Evolutionary conservation across 345 rosid genomes (phyloP).

Genomic region (Pugionium dolabratum): DNA sequence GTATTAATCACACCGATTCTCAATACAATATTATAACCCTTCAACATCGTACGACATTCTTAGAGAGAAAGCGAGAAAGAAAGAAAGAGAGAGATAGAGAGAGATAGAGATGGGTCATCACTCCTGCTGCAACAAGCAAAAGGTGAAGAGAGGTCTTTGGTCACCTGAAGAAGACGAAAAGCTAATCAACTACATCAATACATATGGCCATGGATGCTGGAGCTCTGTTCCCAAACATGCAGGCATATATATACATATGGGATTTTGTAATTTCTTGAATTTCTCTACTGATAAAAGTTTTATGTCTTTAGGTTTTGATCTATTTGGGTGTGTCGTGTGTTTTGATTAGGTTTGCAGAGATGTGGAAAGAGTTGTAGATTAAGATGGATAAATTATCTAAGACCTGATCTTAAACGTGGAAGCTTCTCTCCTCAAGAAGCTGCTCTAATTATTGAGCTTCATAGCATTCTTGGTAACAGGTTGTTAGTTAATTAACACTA

Average conservation of each 20-base stretch:
- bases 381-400: conserved; percentile 43
- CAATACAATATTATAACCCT: conserved; percentile 18
- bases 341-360: conserved; percentile 73
- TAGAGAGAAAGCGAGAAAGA: conserved; percentile 14
- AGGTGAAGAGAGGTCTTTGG: conserved; percentile 98
- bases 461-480: conserved; percentile 95
- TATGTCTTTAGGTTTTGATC: neutral
- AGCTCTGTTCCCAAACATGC: conserved; percentile 97
- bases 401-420: conserved; percentile 96
- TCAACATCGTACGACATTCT: conserved; percentile 40
- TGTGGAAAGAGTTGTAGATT: conserved; percentile 97
- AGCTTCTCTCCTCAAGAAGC: conserved; percentile 96
- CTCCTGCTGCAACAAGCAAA: conserved; percentile 98
- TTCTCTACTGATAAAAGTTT: neutral
- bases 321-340: neutral
- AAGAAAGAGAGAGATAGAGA: conserved; percentile 19
- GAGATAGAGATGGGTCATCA: conserved; percentile 73
- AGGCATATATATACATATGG: conserved; percentile 43
- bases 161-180: conserved; percentile 99
- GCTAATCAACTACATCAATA: conserved; percentile 83
- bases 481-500: conserved; percentile 24
- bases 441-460: conserved; percentile 90
- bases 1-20: conserved; percentile 29
- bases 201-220: conserved; percentile 98
- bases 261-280: conserved; percentile 3